phyloP scores from a whole-genome alignment of 164 flowering plant genomes.

The Vitis rotundifolia region DNA sequence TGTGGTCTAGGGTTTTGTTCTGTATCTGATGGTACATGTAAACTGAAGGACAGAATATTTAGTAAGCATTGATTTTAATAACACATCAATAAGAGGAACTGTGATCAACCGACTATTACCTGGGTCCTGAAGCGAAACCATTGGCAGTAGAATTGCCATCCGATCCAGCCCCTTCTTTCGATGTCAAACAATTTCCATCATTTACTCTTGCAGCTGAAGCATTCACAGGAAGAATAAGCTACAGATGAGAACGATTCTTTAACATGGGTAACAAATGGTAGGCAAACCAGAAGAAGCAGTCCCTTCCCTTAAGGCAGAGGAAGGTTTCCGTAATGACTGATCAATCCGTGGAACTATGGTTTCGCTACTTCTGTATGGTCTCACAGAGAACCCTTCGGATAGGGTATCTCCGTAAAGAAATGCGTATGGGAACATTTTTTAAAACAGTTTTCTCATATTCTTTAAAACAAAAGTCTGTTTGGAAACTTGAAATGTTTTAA shows the following conservation, averaged over 20 bases:
- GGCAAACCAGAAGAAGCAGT: no score
- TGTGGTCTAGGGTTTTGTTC: constrained; percentile 15
- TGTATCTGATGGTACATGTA: constrained; percentile 15
- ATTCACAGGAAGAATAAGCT: constrained; percentile 12
- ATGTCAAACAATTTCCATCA: constrained; percentile 12
- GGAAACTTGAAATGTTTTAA: no score
- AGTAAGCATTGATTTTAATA: neutral
- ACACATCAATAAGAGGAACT: neutral
- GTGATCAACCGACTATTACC: constrained; percentile 20
- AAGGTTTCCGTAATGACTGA: no score
- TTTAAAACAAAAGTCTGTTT: no score
- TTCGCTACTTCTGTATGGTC: no score
- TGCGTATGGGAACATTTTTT: no score
- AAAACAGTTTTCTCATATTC: no score
- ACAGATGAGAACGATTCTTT: neutral
- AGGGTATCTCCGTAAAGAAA: no score
- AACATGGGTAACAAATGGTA: neutral
- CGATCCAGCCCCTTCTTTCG: constrained; percentile 16
- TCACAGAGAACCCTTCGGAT: no score
- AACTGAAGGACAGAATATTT: constrained; percentile 16
- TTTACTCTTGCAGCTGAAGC: constrained; percentile 25
- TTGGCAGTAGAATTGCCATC: constrained; percentile 19
- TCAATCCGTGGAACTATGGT: no score
- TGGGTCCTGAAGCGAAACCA: constrained; percentile 29
- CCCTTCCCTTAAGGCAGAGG: no score